Conservation (phyloP, 306 rosid species). For the Arachis hypogaea region DNA sequence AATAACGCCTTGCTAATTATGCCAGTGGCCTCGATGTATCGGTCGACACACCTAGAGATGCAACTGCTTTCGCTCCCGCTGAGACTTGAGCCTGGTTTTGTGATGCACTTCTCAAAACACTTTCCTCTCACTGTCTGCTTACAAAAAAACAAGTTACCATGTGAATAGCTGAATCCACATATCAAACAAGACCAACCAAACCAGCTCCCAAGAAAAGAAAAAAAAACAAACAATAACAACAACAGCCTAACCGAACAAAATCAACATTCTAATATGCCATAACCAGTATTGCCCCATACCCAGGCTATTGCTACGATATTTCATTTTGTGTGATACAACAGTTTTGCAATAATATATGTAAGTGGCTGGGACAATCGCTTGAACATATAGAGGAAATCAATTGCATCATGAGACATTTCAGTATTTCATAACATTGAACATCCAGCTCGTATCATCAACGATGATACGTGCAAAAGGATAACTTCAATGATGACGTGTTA, state of each 20-base stretch:
- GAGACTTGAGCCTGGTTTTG: slow-evolving; percentile 93
- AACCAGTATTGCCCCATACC: not conserved
- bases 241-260: not conserved
- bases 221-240: too few relatives aligned
- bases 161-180: not conserved
- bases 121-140: slow-evolving; percentile 78
- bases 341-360: not conserved
- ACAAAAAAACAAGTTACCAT: slow-evolving; percentile 17
- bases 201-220: too few relatives aligned
- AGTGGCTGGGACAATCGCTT: not conserved
- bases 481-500: slow-evolving; percentile 10
- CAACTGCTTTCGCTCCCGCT: slow-evolving; percentile 91
- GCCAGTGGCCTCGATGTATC: slow-evolving; percentile 96
- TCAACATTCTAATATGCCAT: not conserved
- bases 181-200: not conserved
- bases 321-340: not conserved
- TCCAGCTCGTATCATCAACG: not conserved
- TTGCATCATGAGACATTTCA: not conserved
- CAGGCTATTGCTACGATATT: not conserved
- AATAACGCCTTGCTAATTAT: slow-evolving; percentile 77
- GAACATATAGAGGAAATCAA: slow-evolving; percentile 2
- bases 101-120: slow-evolving; percentile 90
- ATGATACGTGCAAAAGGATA: not conserved
- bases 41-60: slow-evolving; percentile 88
- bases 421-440: not conserved